A percentile compares a stretch with the other conserved stretches of the same genome.
Conservation (phyloP, 345 rosid genomes). For the Arabis alpina region DNA sequence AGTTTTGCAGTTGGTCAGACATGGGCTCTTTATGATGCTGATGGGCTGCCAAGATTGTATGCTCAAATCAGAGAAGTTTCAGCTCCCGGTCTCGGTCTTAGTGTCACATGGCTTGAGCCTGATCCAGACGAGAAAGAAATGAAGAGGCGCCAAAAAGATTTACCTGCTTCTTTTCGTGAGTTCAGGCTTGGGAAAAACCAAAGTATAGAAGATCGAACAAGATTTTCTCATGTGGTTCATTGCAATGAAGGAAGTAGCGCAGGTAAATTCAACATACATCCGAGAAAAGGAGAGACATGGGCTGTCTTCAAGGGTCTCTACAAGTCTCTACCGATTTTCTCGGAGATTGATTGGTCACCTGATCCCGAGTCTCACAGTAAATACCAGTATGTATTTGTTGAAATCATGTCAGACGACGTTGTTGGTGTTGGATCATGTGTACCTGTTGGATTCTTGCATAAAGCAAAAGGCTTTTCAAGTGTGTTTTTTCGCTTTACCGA, state of each 20-base stretch:
- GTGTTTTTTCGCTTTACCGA: slow-evolving; percentile 48
- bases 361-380: slow-evolving; percentile 37
- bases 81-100: slow-evolving; percentile 51
- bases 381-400: slow-evolving; percentile 63
- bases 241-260: slow-evolving; percentile 47
- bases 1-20: slow-evolving; percentile 62
- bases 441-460: slow-evolving; percentile 54
- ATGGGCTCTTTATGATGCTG: slow-evolving; percentile 73
- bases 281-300: slow-evolving; percentile 75
- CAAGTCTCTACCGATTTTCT: not conserved
- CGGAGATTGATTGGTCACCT: slow-evolving; percentile 55
- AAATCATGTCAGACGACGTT: slow-evolving; percentile 51
- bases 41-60: slow-evolving; percentile 81
- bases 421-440: not conserved
- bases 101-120: slow-evolving; percentile 73
- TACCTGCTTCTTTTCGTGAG: slow-evolving; percentile 71
- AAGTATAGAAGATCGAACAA: slow-evolving; percentile 43
- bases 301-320: slow-evolving; percentile 55
- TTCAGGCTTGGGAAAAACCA: slow-evolving; percentile 51
- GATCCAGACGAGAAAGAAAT: slow-evolving; percentile 53
- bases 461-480: slow-evolving; percentile 71
- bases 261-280: slow-evolving; percentile 50
- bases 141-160: slow-evolving; percentile 44
- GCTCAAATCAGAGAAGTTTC: slow-evolving; percentile 62
- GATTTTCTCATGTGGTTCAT: slow-evolving; percentile 65